Percentiles rank a stretch among this genome's conserved stretches.
Conservation (phyloP, 2,329 filamentous ascomycete genomes). For the Teratosphaeria gauchensis region DNA sequence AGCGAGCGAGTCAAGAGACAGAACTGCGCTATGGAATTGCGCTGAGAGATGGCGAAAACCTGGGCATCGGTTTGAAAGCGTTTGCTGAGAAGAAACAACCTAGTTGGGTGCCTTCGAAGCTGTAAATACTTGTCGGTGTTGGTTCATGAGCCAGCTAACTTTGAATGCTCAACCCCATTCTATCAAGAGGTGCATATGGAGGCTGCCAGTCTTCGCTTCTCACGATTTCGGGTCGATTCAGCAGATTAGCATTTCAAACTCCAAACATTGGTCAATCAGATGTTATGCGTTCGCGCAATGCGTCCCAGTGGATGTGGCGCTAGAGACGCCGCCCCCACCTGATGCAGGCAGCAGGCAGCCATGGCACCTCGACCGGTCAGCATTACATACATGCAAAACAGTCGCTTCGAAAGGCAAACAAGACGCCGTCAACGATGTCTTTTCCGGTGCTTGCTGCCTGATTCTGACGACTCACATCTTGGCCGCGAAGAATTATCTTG, state of each 20-base stretch:
- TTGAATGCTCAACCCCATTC: not conserved
- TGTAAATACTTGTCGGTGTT: conserved; percentile 6
- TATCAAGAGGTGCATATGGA: not conserved
- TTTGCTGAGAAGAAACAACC: conserved; percentile 69
- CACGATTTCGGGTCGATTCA: not conserved
- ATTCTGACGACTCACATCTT: not conserved
- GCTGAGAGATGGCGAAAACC: conserved; percentile 59
- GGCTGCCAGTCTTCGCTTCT: not conserved
- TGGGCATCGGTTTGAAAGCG: conserved; percentile 61
- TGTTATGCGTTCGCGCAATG: not conserved
- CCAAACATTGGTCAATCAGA: too few relatives aligned
- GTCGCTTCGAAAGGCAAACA: not conserved
- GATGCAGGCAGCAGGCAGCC: not conserved
- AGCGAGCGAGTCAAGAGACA: conserved; percentile 50
- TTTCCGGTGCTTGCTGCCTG: not conserved
- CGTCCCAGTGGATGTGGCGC: not conserved
- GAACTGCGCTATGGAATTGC: conserved; percentile 49
- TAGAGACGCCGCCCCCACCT: not conserved
- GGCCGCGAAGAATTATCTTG: not conserved
- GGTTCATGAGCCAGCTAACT: not conserved
- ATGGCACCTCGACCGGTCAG: not conserved
- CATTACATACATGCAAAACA: not conserved
- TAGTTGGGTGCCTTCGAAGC: conserved; percentile 47
- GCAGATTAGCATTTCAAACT: too few relatives aligned
- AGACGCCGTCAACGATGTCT: not conserved